Conservation (phyloP, 495 filamentous ascomycete genomes). For the Pyronema domesticum region DNA sequence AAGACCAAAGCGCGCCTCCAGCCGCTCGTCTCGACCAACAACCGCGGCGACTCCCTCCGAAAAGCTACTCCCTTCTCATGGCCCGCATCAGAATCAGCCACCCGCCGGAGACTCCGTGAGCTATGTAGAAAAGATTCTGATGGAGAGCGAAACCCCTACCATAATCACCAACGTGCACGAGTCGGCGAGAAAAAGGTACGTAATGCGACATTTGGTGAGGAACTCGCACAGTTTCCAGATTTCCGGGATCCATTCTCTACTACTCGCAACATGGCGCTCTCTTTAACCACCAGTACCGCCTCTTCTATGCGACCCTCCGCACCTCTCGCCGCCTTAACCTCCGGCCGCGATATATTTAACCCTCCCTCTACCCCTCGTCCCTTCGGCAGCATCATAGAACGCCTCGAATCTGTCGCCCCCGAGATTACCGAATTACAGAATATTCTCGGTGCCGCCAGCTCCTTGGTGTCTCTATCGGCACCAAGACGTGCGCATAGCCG, state of each 20-base stretch:
- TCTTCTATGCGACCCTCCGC: slow-evolving; percentile 59
- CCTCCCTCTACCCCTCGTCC: background rate
- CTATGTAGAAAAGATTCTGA: slow-evolving; percentile 64
- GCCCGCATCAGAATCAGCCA: slow-evolving; percentile 69
- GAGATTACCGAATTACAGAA: background rate
- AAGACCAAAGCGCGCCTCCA: background rate
- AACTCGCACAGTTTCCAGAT: slow-evolving; percentile 8
- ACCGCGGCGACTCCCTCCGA: slow-evolving; percentile 21
- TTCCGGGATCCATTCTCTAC: slow-evolving; percentile 28
- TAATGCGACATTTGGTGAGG: slow-evolving; percentile 15
- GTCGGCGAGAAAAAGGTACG: slow-evolving; percentile 5
- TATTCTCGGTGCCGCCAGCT: background rate
- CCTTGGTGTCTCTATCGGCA: background rate
- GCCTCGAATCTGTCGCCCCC: background rate
- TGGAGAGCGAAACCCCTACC: slow-evolving; percentile 43
- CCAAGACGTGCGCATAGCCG: background rate
- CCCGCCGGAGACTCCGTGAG: slow-evolving; percentile 59
- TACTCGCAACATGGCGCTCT: slow-evolving; percentile 69
- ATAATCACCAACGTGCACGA: slow-evolving; percentile 25
- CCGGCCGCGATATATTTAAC: slow-evolving; percentile 17
- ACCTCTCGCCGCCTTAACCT: slow-evolving; percentile 45
- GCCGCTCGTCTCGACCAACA: background rate
- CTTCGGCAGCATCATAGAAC: background rate
- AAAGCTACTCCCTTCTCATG: slow-evolving; percentile 34
- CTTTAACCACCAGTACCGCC: slow-evolving; percentile 61